phyloP scores from a whole-genome alignment of 2,329 filamentous ascomycete genomes.

The Sclerotinia spermophila region DNA sequence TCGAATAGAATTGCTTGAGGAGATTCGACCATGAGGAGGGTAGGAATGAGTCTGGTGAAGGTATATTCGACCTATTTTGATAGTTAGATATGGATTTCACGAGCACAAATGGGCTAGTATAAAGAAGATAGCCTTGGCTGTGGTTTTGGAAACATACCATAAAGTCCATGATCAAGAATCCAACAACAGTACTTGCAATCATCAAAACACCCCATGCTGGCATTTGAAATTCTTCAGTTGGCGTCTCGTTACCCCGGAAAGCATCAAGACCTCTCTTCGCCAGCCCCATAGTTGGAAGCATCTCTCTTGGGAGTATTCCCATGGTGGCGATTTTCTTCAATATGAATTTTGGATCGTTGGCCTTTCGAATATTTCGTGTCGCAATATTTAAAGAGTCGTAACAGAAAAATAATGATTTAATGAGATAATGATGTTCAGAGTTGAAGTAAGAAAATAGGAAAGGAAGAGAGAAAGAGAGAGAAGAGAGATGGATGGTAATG shows the following conservation, averaged over 20 bases:
- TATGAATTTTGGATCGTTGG: background rate
- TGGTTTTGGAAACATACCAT: conserved; percentile 21
- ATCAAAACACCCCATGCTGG: conserved; percentile 29
- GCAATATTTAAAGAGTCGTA: background rate
- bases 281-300: background rate
- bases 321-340: background rate
- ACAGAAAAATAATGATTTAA: background rate
- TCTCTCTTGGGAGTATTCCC: background rate
- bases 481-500: background rate
- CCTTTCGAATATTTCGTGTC: background rate
- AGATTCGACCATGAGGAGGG: conserved; percentile 61
- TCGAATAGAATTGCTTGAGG: conserved; percentile 50
- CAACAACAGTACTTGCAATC: conserved; percentile 20
- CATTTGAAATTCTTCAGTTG: conserved; percentile 17
- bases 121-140: background rate
- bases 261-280: conserved; percentile 4
- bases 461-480: background rate
- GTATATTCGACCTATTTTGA: conserved; percentile 49
- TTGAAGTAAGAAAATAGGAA: background rate
- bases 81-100: conserved; percentile 20
- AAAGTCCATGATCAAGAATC: conserved; percentile 20
- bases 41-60: conserved; percentile 55
- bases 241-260: background rate
- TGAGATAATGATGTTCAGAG: background rate
- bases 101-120: rapidly evolving